Conservation (phyloP, 1,139 yeast species). For the Geotrichum candidum region DNA sequence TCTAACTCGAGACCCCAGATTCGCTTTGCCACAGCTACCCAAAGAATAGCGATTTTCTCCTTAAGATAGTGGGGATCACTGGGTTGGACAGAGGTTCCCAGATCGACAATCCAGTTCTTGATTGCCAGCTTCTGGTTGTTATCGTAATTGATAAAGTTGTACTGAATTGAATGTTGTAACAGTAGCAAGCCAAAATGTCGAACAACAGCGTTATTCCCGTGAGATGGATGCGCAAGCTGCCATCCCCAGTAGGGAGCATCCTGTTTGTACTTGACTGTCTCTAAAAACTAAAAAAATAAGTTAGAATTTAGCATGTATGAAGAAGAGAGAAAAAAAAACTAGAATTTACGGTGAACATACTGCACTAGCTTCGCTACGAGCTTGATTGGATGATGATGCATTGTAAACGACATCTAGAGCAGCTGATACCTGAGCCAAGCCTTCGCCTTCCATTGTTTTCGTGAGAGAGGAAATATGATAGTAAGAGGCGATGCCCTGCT, state of each 20-base stretch:
- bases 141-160: slow-evolving; percentile 52
- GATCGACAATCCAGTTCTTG: slow-evolving; percentile 77
- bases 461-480: slow-evolving; percentile 1
- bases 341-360: slow-evolving; percentile 18
- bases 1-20: slow-evolving; percentile 63
- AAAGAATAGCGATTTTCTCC: slow-evolving; percentile 80
- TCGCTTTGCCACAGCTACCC: slow-evolving; percentile 92
- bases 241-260: slow-evolving; percentile 94
- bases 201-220: slow-evolving; percentile 60
- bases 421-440: slow-evolving; percentile 44
- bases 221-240: slow-evolving; percentile 65
- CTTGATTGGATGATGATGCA: slow-evolving; percentile 56
- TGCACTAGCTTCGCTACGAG: slow-evolving; percentile 37
- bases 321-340: background rate
- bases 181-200: slow-evolving; percentile 87
- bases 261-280: slow-evolving; percentile 64
- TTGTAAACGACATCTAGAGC: slow-evolving; percentile 79
- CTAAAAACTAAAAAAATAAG: slow-evolving; percentile 48
- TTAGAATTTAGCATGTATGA: background rate
- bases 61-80: slow-evolving; percentile 83
- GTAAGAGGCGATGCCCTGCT: background rate
- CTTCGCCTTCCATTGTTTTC: slow-evolving; percentile 27
- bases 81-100: slow-evolving; percentile 53
- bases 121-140: slow-evolving; percentile 62
- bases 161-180: slow-evolving; percentile 63